Evolutionary conservation across 2,329 filamentous ascomycete species (phyloP).

Genomic region (Beauveria australis): DNA sequence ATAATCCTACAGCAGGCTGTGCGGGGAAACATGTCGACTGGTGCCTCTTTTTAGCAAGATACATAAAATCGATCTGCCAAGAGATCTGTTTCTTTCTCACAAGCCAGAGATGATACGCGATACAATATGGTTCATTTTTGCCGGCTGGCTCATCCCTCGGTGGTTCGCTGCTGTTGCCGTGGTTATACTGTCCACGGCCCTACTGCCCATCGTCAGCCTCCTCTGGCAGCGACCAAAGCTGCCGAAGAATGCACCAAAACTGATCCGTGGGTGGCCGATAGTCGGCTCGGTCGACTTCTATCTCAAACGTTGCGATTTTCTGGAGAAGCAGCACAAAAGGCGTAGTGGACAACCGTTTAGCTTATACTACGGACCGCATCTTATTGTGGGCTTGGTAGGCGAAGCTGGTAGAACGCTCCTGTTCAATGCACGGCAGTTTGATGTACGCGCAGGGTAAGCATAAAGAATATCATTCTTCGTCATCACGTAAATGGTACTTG

Average conservation of each 20-base stretch:
- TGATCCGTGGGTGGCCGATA: constrained; percentile 28
- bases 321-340: constrained; percentile 22
- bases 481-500: background rate
- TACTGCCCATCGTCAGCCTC: constrained; percentile 23
- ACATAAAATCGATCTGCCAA: too few species aligned
- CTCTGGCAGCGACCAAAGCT: constrained; percentile 15
- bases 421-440: constrained; percentile 35
- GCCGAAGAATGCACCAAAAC: constrained; percentile 18
- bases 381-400: constrained; percentile 37
- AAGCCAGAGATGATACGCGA: too few species aligned
- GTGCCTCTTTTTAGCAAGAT: too few species aligned
- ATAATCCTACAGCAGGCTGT: too few species aligned
- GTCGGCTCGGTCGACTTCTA: constrained; percentile 38
- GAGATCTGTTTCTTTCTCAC: too few species aligned
- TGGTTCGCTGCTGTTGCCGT: constrained; percentile 23
- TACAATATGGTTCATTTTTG: background rate
- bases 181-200: constrained; percentile 16
- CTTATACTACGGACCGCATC: constrained; percentile 38
- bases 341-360: constrained; percentile 36
- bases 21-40: too few species aligned
- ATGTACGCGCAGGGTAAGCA: constrained; percentile 33
- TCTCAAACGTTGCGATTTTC: constrained; percentile 36
- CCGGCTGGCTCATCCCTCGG: background rate
- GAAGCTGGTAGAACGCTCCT: constrained; percentile 33
- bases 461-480: too few species aligned